These are phyloP conservation scores for Sarocladium oryzae DNA, from an alignment of 2,329 filamentous ascomycete genomes.

Conservation along the genomic window DNA sequence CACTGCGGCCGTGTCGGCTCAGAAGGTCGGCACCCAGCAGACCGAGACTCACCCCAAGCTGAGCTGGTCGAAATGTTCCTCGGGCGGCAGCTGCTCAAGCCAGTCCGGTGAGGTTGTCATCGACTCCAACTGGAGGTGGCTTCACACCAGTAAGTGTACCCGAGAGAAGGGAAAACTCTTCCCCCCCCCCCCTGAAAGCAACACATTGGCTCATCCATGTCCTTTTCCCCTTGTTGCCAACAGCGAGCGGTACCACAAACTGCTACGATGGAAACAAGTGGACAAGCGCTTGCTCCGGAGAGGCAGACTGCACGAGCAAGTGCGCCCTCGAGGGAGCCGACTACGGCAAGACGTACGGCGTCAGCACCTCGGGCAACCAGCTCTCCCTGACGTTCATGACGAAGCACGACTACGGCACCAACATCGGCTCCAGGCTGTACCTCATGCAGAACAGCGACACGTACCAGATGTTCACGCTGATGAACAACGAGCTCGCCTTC, in stretches of 20 bases:
- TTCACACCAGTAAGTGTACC: slow-evolving; percentile 31
- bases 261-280: slow-evolving; percentile 41
- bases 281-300: slow-evolving; percentile 29
- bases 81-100: slow-evolving; percentile 31
- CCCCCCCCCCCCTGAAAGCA: no score
- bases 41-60: slow-evolving; percentile 37
- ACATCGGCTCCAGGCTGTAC: slow-evolving; percentile 46
- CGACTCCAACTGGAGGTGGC: slow-evolving; percentile 50
- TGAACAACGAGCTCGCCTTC: slow-evolving; percentile 58
- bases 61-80: slow-evolving; percentile 37
- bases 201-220: no score
- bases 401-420: slow-evolving; percentile 34
- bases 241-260: slow-evolving; percentile 29
- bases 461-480: slow-evolving; percentile 55
- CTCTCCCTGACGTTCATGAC: slow-evolving; percentile 46
- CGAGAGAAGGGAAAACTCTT: no score
- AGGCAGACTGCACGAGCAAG: slow-evolving; percentile 34
- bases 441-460: slow-evolving; percentile 47
- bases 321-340: slow-evolving; percentile 41
- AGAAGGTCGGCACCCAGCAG: slow-evolving; percentile 33
- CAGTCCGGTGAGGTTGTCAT: slow-evolving; percentile 39
- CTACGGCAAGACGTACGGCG: slow-evolving; percentile 39
- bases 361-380: slow-evolving; percentile 36
- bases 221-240: no score
- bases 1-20: slow-evolving; percentile 29